A percentile compares a stretch with the other conserved stretches of the same genome.
phyloP scores from a whole-genome alignment of 2,329 filamentous ascomycete species.

The Xylaria sp. region DNA sequence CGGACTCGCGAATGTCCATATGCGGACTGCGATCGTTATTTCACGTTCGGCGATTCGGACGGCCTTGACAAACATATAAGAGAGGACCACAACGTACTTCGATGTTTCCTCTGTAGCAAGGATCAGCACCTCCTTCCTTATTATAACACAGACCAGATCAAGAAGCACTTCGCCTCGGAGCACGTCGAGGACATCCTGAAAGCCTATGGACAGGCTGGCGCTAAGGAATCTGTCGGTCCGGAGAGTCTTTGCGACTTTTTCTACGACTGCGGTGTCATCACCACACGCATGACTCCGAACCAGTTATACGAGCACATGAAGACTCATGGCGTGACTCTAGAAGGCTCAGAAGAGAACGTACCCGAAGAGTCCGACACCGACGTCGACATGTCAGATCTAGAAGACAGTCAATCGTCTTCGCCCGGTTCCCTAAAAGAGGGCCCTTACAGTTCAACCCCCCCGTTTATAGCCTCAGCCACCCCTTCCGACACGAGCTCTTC shows the following conservation, averaged over 20 bases:
- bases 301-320: background rate
- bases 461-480: background rate
- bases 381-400: background rate
- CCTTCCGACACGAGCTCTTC: background rate
- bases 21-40: conserved; percentile 50
- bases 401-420: background rate
- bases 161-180: conserved; percentile 38
- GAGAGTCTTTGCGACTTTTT: background rate
- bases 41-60: conserved; percentile 44
- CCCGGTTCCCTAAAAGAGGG: background rate
- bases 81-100: conserved; percentile 47
- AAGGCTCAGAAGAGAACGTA: background rate
- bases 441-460: background rate
- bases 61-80: conserved; percentile 51
- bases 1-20: conserved; percentile 54
- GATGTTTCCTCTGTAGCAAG: conserved; percentile 45
- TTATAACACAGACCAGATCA: conserved; percentile 39
- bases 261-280: background rate
- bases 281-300: background rate
- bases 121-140: conserved; percentile 48
- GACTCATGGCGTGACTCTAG: background rate
- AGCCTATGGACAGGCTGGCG: conserved; percentile 7
- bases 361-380: background rate
- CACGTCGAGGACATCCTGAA: conserved; percentile 38
- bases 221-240: background rate